Evolutionary conservation across 106 monocot species (phyloP), one percentile per base, ranked within the genome.

Genomic region (Allium cepa): DNA sequence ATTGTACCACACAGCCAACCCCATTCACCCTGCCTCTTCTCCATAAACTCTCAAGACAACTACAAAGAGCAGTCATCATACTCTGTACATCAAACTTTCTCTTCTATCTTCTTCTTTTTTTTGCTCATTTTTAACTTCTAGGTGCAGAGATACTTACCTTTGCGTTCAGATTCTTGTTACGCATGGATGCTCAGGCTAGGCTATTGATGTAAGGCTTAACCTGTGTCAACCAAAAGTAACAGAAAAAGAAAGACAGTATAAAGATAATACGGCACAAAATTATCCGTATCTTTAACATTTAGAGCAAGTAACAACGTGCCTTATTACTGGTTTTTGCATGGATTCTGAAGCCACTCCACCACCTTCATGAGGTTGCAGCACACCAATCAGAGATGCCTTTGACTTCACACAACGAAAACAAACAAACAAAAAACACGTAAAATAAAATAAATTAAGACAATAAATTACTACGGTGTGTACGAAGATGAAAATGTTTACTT

Each of bases 141-240:
- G 36, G 36, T 36, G 36, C 36, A 5, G 36, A 36, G 36, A 36
- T 36, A 36, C 36, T 36, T 36, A 36, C 36, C 36, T 36, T 36
- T 36, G 36, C 3, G 36, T 36, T 84, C 72, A 36, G 36, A 36
- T 36, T 36, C 36, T 36, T 36, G 36, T 36, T 36, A 36, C 36
- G 1, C 36, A 36, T 36, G 36, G 36, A 36, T 36, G 36, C 36
- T 36, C 36, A 36, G 36, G 36, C 36, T 36, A 85, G 2, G 85
- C 85, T 26, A 69, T 81, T 18, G 81, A 69, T 13, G 78, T 67
- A 68, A 85, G 53, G 66, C 85, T 82, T 55, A 76, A 72, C 73
- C 85, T 85, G 72, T 11, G 49, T 65, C 36, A 59, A 51, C 61
- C 10, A 77, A 75, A 76, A 36, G 46, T 50, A 64, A 57, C 64